Base-by-base conservation (phyloP, 768 basidiomycete genomes). In the Mycena galericulata region DNA sequence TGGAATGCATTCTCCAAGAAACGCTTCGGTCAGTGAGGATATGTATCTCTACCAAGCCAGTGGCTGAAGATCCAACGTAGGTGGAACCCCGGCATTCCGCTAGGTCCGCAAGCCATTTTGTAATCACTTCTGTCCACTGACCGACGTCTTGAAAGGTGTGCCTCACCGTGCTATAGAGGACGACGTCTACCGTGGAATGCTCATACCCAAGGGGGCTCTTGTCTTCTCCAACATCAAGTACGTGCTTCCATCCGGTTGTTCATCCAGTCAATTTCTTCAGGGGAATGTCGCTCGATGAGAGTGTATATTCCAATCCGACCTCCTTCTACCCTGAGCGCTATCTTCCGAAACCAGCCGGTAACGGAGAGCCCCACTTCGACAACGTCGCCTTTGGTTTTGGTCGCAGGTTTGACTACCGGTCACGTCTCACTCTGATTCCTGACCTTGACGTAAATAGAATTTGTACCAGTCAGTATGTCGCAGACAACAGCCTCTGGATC, bases 391-490 rank as follows among this genome's bases (percentile, higher is more conserved):
- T 71, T 45, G 71, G 63, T 15, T 65, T 62, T 45, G 63, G 67
- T 4, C 67, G 69, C 22, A 65, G 69, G 64, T 69, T 24, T 29
- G 38, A 2, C 11, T 56, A 24, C 8, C 34, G 7, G 6, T 34
- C 14, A 32, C 32, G 10, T 29, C 34, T 17, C 32, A 4, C 4
- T 2, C 2, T 1, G 50, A 32, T 53, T 2, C 3, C n/a, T 26
- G 30, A 6, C 3, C 17, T 1, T 53, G 18, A 17, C 50, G 18
- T 6, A n/a, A 53, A 27, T 27, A 75, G 85, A 32, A 82, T 84
- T 7, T 89, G 87, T 69, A 86, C 86, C 0, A 88, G 88, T 6
- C 55, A 71, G 30, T 75, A 86, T 71, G 79, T 89, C 30, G 83
- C 84, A 62, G 83, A 86, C 57, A 79, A 80, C 6, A 83, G 85